Evolutionary conservation across 352 stramenopile genomes (phyloP), one percentile per base, ranked within the genome.

Genomic region (Phytophthora chlamydospora): DNA sequence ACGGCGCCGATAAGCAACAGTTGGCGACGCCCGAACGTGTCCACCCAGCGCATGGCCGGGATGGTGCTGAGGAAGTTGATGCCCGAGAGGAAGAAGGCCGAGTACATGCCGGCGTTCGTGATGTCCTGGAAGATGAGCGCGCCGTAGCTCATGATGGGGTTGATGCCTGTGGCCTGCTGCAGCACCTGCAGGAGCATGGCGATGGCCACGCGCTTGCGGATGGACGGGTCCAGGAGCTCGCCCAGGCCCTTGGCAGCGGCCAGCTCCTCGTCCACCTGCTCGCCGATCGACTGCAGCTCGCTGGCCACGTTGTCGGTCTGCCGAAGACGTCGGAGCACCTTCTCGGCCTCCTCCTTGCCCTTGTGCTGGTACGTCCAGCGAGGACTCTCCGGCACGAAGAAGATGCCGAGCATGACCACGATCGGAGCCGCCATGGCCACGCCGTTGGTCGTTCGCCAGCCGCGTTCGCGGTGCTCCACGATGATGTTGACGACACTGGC

Each of bases 81-180:
- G n/a, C 58, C 68, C n/a, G 59, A 52, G 17, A 75, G 50, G 36
- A 75, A 43, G n/a, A 75, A 40, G 16, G 65, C 44, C 14, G 62
- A 57, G 10, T 56, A 56, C 27, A 64, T 46, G n/a, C 65, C 59
- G 32, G 65, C 54, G 27, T 61, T 61, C 19, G 58, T 53, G 17
- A 71, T 59, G 47, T 71, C 58, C 52, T 75, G 60, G 58, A 76
- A 76, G 33, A 76, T 68, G 7, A 72, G 34, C 1, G 56, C 62
- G n/a, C 67, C 67, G 54, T 76, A 76, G 0, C 42, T 57, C 44
- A 73, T 70, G 14, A 76, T 59, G 14, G 62, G 57, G 47, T 76
- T 76, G 62, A 76, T 71, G 17, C 68, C 62, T 10, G 68, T 73
- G 34, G 58, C 58, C 27, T 76, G 68, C 43, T 76, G 68, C 41